Base-by-base conservation (phyloP, 1,139 yeast genomes). In the Arxiozyma heterogenica region DNA sequence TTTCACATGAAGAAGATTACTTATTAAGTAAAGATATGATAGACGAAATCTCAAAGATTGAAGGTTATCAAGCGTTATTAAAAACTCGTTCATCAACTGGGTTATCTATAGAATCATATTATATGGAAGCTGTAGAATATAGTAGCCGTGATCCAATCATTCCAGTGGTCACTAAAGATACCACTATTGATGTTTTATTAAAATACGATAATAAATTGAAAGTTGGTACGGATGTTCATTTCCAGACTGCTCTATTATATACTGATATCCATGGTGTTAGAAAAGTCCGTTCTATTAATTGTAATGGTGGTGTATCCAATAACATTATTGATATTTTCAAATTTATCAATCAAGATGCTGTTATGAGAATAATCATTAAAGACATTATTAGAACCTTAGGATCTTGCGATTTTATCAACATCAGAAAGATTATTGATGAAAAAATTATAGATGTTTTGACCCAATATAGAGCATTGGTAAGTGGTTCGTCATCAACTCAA, bases 11-110 rank as follows among this genome's bases (percentile, higher is more conserved):
- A 53, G 97, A 93, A 66, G 90, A 88, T 23, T 71, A 82, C 25
- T 75, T 79, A 21, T 75, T 89, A 54, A 78, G 82, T 18, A 80
- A 83, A 45, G 86, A 85, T 45, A 75, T 87, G 61, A 73, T 74
- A 44, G 71, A 74, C 44, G 73, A 80, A 2, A 73, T 84, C 9
- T 63, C 71, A 22, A 74, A 74, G 53, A 64, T 68, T 41, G 64
- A 74, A 17, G 98, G 95, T 4, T 85, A 86, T 63, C 95, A 88
- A 67, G 93, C 87, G 4, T 85, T 86, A 62, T 72, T 93, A 61
- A 90, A 90, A 66, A 79, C 90, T 44, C 84, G 99, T 60, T 86
- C 94, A 63, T 89, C 97, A 0, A 83, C 80, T 59, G 98, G 98
- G 0, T 74, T 94, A 55, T 95, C 88, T 65, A 90, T 93, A 6